Base-by-base conservation (phyloP, 768 basidiomycete genomes). In the Boletus vinaceobasis region DNA sequence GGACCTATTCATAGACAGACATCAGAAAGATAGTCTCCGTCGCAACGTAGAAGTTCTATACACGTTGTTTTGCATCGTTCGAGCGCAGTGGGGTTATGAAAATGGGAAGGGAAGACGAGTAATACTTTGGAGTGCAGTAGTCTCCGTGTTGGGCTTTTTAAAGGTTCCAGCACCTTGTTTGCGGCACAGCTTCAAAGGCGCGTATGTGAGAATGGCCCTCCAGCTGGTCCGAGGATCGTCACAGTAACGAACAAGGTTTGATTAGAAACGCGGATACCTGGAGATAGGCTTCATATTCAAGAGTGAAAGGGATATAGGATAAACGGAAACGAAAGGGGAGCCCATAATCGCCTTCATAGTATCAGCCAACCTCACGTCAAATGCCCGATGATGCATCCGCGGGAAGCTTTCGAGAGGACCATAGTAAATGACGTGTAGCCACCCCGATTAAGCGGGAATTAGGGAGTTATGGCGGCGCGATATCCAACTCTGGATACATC, bases 161-260 rank as follows among this genome's bases (percentile, higher is more conserved):
- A 56, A 50, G 21, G 36, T 13, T 37, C 26, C 38, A 47, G 27
- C 1, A 44, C 32, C 26, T 40, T 31, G 37, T 2, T 32, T 2
- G 39, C 2, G 17, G 27, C 58, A 66, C 63, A 68, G 64, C 65
- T 36, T 48, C 33, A 7, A 21, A 13, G 0, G 29, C 14, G 5
- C 32, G 21, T 4, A 33, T 8, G 26, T 19, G 23, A 9, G 3
- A 10, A 46, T 11, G 26, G n/a, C 5, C 6, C 50, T 47, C 37
- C 40, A 15, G 14, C 29, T 46, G n/a, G n/a, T n/a, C n/a, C n/a
- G n/a, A n/a, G n/a, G 52, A 53, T 55, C 31, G 48, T 45, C 43
- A 57, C n/a, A n/a, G n/a, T n/a, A n/a, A n/a, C n/a, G n/a, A n/a
- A 51, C 32, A 14, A 29, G 21, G 11, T 14, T 38, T 19, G 42